These are phyloP conservation scores for Cutaneotrichosporon mucoides DNA, from an alignment of 1,284 basidiomycete genomes.

Conservation along the genomic window DNA sequence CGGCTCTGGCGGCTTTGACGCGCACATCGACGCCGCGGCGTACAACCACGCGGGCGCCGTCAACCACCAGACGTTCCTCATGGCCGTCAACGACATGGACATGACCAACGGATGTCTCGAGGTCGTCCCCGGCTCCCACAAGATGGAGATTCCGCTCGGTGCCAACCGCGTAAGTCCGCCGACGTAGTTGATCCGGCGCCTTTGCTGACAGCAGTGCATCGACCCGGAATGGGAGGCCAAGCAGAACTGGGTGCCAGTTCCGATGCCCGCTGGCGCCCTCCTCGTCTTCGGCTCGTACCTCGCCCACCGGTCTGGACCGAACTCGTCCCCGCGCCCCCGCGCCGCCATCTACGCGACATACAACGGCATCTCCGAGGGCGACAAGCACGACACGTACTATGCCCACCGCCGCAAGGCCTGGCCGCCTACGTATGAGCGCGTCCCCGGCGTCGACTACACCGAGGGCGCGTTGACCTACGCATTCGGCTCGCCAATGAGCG, in stretches of 20 bases:
- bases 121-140: slow-evolving; percentile 37
- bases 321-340: slow-evolving; percentile 29
- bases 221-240: slow-evolving; percentile 28
- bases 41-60: slow-evolving; percentile 29
- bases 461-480: slow-evolving; percentile 30
- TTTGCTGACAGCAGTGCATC: slow-evolving; percentile 24
- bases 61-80: slow-evolving; percentile 34
- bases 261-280: slow-evolving; percentile 33
- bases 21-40: slow-evolving; percentile 38
- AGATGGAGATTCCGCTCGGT: slow-evolving; percentile 25
- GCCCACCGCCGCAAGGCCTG: slow-evolving; percentile 34
- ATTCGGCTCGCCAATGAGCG: slow-evolving; percentile 26
- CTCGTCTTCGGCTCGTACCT: slow-evolving; percentile 42
- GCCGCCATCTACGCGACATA: slow-evolving; percentile 44
- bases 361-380: slow-evolving; percentile 34
- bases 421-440: slow-evolving; percentile 36
- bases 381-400: slow-evolving; percentile 40
- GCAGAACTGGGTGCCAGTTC: slow-evolving; percentile 36
- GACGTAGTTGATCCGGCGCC: no score
- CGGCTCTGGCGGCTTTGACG: slow-evolving; percentile 37
- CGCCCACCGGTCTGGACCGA: slow-evolving; percentile 39
- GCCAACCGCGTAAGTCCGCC: slow-evolving; percentile 21
- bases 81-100: slow-evolving; percentile 39
- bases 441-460: slow-evolving; percentile 33
- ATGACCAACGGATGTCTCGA: slow-evolving; percentile 39